A percentile compares a stretch with the other conserved stretches of the same genome.
These are phyloP conservation scores for Spongispora temasekensis DNA, from an alignment of 1,284 basidiomycete species.

Conservation along the genomic window DNA sequence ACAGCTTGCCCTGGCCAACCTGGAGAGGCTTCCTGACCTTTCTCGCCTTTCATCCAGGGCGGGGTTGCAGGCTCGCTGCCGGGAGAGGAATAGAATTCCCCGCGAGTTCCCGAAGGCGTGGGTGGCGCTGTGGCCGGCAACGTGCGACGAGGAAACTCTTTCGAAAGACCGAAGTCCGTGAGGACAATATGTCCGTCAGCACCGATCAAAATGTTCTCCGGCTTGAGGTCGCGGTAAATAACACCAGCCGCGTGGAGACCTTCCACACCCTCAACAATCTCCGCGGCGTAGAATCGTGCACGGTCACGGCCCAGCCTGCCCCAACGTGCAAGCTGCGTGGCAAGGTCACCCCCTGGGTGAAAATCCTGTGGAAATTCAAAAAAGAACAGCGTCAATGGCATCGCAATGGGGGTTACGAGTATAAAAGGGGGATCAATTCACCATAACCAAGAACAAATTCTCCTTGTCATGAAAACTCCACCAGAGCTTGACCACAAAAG, in stretches of 20 bases:
- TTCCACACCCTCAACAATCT: conserved; percentile 94
- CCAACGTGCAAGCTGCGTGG: conserved; percentile 94
- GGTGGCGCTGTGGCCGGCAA: conserved; percentile 51
- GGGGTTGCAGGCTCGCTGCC: conserved; percentile 53
- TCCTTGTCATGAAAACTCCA: conserved; percentile 97
- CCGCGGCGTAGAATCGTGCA: conserved; percentile 93
- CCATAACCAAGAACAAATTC: conserved; percentile 90
- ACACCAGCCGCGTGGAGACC: conserved; percentile 86
- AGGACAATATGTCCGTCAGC: conserved; percentile 93
- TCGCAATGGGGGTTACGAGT: conserved; percentile 13
- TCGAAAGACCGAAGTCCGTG: conserved; percentile 93
- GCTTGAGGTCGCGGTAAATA: conserved; percentile 89
- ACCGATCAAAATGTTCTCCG: conserved; percentile 94
- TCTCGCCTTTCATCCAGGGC: conserved; percentile 72
- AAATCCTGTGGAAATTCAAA: conserved; percentile 66
- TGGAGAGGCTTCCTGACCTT: conserved; percentile 45
- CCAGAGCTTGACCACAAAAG: conserved; percentile 92
- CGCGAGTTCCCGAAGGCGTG: conserved; percentile 53
- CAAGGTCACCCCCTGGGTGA: conserved; percentile 94
- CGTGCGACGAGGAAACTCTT: conserved; percentile 72
- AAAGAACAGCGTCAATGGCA: conserved; percentile 10
- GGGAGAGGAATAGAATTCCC: conserved; percentile 50
- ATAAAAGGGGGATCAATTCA: conserved; percentile 37
- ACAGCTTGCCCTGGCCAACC: conserved; percentile 57
- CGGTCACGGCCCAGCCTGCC: conserved; percentile 89